A percentile compares a stretch with the other conserved stretches of the same genome.
Conservation (phyloP, 345 rosid species). For the Sisymbrium altissimum region DNA sequence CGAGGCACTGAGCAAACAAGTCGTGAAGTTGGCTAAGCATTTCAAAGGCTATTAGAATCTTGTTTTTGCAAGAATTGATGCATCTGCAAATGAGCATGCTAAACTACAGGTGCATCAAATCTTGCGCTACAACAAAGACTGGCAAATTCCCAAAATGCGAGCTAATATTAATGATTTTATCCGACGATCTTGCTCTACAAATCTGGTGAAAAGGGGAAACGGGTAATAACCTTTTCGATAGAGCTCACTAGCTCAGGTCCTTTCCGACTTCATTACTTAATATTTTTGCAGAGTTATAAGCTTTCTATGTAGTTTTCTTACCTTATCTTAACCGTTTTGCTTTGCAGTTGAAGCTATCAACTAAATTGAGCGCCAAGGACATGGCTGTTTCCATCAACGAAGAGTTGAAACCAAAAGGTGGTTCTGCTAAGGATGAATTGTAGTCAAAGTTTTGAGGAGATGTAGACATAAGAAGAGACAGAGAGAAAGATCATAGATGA, state of each 20-base stretch:
- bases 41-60: slow-evolving; percentile 63
- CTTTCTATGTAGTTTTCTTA: no score
- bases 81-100: slow-evolving; percentile 78
- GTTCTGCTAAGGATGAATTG: slow-evolving; percentile 21
- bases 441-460: not conserved
- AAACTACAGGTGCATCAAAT: slow-evolving; percentile 53
- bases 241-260: not conserved
- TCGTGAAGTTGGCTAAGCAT: slow-evolving; percentile 83
- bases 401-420: slow-evolving; percentile 12
- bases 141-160: no score
- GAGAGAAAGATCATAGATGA: slow-evolving; percentile 2
- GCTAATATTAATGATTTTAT: slow-evolving; percentile 21
- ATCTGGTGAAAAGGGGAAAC: slow-evolving; percentile 54
- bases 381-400: slow-evolving; percentile 28
- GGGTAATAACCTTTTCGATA: slow-evolving; percentile 30
- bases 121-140: not conserved
- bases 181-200: slow-evolving; percentile 67
- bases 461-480: no score
- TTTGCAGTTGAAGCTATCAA: slow-evolving; percentile 57
- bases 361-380: slow-evolving; percentile 44
- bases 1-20: slow-evolving; percentile 65
- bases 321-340: slow-evolving; percentile 26
- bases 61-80: slow-evolving; percentile 80
- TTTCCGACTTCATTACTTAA: slow-evolving; percentile 29
- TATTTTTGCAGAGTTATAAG: no score